Evolutionary conservation across 768 basidiomycete species (phyloP).

Genomic region (Coprinopsis strossmayeri): DNA sequence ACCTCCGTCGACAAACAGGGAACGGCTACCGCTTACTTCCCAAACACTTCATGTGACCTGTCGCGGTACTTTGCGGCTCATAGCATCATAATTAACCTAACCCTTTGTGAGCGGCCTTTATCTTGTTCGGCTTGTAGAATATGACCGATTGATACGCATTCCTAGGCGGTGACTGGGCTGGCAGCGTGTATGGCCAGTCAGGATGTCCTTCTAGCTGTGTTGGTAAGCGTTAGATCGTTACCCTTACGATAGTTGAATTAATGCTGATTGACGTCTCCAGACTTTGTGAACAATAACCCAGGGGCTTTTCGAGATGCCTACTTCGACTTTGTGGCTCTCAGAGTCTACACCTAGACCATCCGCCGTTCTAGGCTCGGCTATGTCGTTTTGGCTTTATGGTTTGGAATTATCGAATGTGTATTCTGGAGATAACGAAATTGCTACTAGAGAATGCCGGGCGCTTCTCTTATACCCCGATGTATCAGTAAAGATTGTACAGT

Average conservation of each 20-base stretch:
- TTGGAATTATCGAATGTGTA: no score
- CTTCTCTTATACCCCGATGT: no score
- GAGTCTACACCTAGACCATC: conserved; percentile 24
- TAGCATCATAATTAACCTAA: conserved; percentile 12
- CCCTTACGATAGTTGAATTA: not conserved
- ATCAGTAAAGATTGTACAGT: no score
- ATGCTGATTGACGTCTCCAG: conserved; percentile 21
- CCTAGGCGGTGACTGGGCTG: conserved; percentile 28
- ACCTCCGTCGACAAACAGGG: not conserved
- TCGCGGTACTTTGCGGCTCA: conserved; percentile 6
- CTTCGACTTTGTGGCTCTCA: conserved; percentile 59
- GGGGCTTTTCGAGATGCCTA: conserved; percentile 56
- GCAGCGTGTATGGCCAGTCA: conserved; percentile 35
- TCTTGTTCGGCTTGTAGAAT: not conserved
- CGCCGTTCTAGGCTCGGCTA: no score
- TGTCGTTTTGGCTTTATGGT: no score
- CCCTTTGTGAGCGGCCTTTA: conserved; percentile 6
- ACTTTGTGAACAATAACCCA: conserved; percentile 59
- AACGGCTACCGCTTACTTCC: conserved; percentile 8
- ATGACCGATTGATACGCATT: not conserved
- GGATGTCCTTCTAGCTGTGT: conserved; percentile 54
- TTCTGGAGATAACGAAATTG: no score
- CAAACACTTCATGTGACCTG: conserved; percentile 10
- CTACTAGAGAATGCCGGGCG: no score
- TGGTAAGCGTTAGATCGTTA: conserved; percentile 30